Evolutionary conservation across 352 stramenopile genomes (phyloP).

Genomic region (Globisporangium carolinianum): DNA sequence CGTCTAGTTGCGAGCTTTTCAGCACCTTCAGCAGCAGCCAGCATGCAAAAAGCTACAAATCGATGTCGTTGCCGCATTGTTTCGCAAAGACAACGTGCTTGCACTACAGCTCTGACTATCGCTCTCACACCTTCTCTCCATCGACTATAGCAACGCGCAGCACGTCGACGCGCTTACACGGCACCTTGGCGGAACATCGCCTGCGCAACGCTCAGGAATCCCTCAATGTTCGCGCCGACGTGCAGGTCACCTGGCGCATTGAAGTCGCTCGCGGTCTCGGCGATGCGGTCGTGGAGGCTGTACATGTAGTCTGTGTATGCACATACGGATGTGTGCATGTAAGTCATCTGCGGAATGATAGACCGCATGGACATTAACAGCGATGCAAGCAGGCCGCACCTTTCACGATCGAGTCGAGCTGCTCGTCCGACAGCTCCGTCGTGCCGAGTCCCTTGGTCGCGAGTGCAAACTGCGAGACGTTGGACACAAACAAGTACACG

Average conservation of each 20-base stretch:
- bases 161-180: conserved; percentile 62
- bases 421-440: conserved; percentile 43
- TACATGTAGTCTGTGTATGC: conserved; percentile 68
- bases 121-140: too few species aligned
- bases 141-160: too few species aligned
- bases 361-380: too few species aligned
- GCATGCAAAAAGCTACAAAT: too few species aligned
- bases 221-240: conserved; percentile 93
- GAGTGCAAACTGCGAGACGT: conserved; percentile 37
- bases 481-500: neutral
- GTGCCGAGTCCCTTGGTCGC: conserved; percentile 52
- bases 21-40: too few species aligned
- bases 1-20: too few species aligned
- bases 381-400: conserved; percentile 17
- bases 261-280: conserved; percentile 65
- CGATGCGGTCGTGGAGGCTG: conserved; percentile 60
- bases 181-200: conserved; percentile 96
- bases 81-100: too few species aligned
- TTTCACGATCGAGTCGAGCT: conserved; percentile 72
- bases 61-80: too few species aligned
- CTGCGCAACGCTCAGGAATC: conserved; percentile 96
- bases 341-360: too few species aligned
- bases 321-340: neutral
- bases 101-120: too few species aligned
- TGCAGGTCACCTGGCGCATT: conserved; percentile 73